Percentiles rank a stretch among this genome's conserved stretches.
Evolutionary conservation across 768 basidiomycete genomes (phyloP).

Genomic region (Tylopilus sp.): DNA sequence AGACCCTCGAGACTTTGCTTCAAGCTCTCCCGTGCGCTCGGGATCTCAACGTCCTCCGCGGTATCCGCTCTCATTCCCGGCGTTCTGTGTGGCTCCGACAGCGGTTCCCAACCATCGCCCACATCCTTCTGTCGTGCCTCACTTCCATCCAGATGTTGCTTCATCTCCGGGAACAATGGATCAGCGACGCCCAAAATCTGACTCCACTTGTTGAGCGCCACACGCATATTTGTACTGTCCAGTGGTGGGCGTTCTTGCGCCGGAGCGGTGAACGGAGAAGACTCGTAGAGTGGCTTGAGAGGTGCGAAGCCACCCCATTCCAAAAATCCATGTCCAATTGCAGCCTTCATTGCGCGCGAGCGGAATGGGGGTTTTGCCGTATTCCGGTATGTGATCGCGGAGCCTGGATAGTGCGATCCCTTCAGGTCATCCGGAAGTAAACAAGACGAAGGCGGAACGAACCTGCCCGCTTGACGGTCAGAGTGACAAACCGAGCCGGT

Average conservation of each 20-base stretch:
- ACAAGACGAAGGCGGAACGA: slow-evolving; percentile 3
- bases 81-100: slow-evolving; percentile 17
- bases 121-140: slow-evolving; percentile 4
- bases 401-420: slow-evolving; percentile 6
- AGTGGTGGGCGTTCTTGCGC: slow-evolving; percentile 8
- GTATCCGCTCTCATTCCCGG: background rate
- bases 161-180: slow-evolving; percentile 32
- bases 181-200: slow-evolving; percentile 31
- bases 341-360: slow-evolving; percentile 29
- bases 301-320: slow-evolving; percentile 33
- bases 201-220: slow-evolving; percentile 33
- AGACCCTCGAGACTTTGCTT: slow-evolving; percentile 23
- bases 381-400: slow-evolving; percentile 21
- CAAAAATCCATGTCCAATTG: slow-evolving; percentile 30
- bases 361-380: slow-evolving; percentile 24
- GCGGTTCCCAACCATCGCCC: slow-evolving; percentile 23
- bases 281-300: slow-evolving; percentile 27
- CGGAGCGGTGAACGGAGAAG: slow-evolving; percentile 26
- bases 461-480: slow-evolving; percentile 27
- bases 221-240: slow-evolving; percentile 29
- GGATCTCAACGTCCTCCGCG: slow-evolving; percentile 2
- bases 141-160: background rate
- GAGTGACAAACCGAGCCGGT: slow-evolving; percentile 9
- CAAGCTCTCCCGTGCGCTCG: slow-evolving; percentile 14
- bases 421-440: background rate